Percentiles rank a stretch among this genome's conserved stretches.
These are phyloP conservation scores for Spatholobus suberectus DNA, from an alignment of 306 rosid genomes.

Conservation along the genomic window DNA sequence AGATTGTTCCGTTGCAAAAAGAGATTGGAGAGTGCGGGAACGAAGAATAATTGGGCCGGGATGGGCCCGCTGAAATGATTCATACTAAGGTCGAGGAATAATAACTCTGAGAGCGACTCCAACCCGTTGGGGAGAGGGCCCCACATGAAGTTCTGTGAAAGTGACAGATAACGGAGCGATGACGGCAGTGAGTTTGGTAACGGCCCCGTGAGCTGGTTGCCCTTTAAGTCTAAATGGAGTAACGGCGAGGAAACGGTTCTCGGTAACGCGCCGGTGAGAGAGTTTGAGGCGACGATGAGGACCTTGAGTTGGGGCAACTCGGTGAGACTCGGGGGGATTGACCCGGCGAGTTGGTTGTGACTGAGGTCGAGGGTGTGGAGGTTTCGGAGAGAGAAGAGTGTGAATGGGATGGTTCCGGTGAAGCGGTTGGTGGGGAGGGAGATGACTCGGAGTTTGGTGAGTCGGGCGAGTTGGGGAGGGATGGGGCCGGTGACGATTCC, in stretches of 20 bases:
- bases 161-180: slow-evolving; percentile 73
- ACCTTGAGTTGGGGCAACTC: slow-evolving; percentile 55
- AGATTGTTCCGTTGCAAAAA: slow-evolving; percentile 74
- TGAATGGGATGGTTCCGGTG: slow-evolving; percentile 65
- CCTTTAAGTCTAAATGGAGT: slow-evolving; percentile 66
- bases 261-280: slow-evolving; percentile 53
- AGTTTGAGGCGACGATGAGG: slow-evolving; percentile 66
- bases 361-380: slow-evolving; percentile 91
- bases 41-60: slow-evolving; percentile 63
- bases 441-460: slow-evolving; percentile 67
- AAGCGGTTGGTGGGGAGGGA: slow-evolving; percentile 72
- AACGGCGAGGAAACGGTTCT: slow-evolving; percentile 51
- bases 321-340: slow-evolving; percentile 57
- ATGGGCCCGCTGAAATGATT: slow-evolving; percentile 67
- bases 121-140: slow-evolving; percentile 68
- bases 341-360: slow-evolving; percentile 66
- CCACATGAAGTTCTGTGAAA: slow-evolving; percentile 58
- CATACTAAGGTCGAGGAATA: slow-evolving; percentile 68
- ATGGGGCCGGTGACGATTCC: slow-evolving; percentile 82
- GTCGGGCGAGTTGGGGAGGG: slow-evolving; percentile 59
- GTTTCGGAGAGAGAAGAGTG: slow-evolving; percentile 49
- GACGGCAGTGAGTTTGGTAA: slow-evolving; percentile 56
- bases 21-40: slow-evolving; percentile 54
- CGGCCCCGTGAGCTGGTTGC: slow-evolving; percentile 56
- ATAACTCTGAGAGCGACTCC: slow-evolving; percentile 55